Base-by-base conservation (phyloP, 2,329 filamentous ascomycete genomes). In the Penicillium sp. region DNA sequence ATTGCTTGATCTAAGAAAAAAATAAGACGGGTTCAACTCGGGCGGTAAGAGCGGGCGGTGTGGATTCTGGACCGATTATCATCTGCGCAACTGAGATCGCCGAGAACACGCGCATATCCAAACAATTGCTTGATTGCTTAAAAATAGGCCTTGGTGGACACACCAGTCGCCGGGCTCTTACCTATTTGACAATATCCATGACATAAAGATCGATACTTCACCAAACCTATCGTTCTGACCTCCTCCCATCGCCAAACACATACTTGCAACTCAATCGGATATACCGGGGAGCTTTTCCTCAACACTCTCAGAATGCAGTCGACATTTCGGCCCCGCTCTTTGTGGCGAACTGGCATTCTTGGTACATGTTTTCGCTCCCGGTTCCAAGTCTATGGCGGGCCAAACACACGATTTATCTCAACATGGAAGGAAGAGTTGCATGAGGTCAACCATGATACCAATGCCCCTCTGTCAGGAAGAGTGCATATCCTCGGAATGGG, bases 401-500 rank as follows among this genome's bases (percentile, higher is more conserved):
- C 47, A 36, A 36, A 29, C 16, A 50, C 44, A 33, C 66, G 69
- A 48, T 62, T 50, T 23, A 21, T 62, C 23, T 68, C 72, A 41
- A 68, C 68, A 46, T 71, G 67, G 66, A 60, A 63, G 47, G 67
- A 71, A 50, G 65, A 72, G 40, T 55, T 53, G 25, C 59, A 68
- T 13, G 65, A 70, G 29, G 38, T 60, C 47, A 60, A 66, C 8
- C 50, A 50, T 29, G 60, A 63, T 13, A 54, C 62, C n/a, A 55
- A 59, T 16, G 64, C 59, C 19, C 59, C 58, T 34, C 62, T 63
- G 34, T 55, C 74, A 39, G 73, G 78, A 58, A 82, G 87, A 34
- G 87, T 96, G 60, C 86, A 94, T 68, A 82, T 97, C 47, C 77
- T 96, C 3, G 92, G 93, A 11, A 71, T 89, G 11, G 92, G 92